phyloP scores from a whole-genome alignment of 768 basidiomycete genomes.

The Pleurotus sapidus region DNA sequence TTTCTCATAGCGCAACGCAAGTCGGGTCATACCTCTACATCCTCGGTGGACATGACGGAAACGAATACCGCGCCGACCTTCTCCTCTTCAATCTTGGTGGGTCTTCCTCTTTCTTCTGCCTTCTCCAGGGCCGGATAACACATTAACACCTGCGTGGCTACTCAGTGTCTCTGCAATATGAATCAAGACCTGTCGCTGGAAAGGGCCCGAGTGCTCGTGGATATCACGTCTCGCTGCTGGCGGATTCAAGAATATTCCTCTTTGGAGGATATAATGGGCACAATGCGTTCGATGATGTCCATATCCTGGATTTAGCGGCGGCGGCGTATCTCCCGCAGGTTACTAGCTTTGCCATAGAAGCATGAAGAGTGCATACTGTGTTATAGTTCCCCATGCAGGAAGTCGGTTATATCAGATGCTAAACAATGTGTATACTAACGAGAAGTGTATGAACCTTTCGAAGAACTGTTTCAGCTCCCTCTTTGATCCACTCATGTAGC shows the following conservation, averaged over 20 bases:
- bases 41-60: constrained; percentile 84
- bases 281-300: constrained; percentile 81
- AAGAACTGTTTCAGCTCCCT: too few relatives aligned
- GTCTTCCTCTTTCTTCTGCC: constrained; percentile 10
- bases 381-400: too few relatives aligned
- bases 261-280: constrained; percentile 89
- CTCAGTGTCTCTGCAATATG: constrained; percentile 82
- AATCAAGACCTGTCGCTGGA: constrained; percentile 66
- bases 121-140: neutral
- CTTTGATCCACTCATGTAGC: too few relatives aligned
- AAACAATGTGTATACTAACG: too few relatives aligned
- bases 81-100: constrained; percentile 85
- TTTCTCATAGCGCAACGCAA: constrained; percentile 85
- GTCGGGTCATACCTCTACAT: constrained; percentile 92
- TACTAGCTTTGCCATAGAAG: constrained; percentile 66
- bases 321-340: constrained; percentile 90
- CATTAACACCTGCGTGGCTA: too few relatives aligned
- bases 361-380: neutral
- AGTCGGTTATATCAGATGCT: too few relatives aligned
- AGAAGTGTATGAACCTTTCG: too few relatives aligned
- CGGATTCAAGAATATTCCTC: constrained; percentile 82
- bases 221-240: constrained; percentile 79
- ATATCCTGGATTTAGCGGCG: constrained; percentile 82
- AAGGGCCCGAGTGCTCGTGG: constrained; percentile 72
- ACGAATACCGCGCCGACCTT: constrained; percentile 69